Evolutionary conservation across 2,329 filamentous ascomycete genomes (phyloP), one percentile per base, ranked within the genome.

Genomic region (Trichophyton benhamiae): DNA sequence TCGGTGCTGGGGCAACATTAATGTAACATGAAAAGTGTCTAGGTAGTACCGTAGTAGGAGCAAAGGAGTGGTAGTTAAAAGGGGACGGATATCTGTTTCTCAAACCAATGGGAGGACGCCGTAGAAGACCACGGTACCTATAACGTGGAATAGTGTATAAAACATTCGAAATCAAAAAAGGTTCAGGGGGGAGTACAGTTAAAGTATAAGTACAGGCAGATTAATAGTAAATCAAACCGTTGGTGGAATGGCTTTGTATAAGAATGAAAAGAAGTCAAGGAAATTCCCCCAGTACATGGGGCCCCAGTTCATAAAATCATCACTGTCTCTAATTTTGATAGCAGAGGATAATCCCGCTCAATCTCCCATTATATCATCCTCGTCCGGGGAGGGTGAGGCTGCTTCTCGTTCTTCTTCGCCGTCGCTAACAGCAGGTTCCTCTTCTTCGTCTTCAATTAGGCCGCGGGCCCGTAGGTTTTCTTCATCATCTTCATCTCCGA

Each of bases 311-410:
- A 25, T 53, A 63, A 62, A 58, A 25, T 58, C 55, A 41, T 58
- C 55, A 58, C 20, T 13, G 36, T 17, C 38, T 42, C 30, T 42
- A 58, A 11, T 58, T 41, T 57, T 20, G 55, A 41, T 42, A 30
- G 9, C 33, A 22, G n/a, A 11, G 41, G 41, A 17, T n/a, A n/a
- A 27, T 22, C 17, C 46, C 57, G 62, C 64, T 68, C 66, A 77
- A 65, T 76, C 74, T 48, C 74, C 73, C 74, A 77, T 77, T 55
- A 76, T 70, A 66, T 76, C 75, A 65, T 75, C 33, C 3, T 38
- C 72, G 55, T 72, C 69, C 57, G 71, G 69, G 11, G 67, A 65
- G 3, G 60, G 62, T 15, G 60, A 61, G 41, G 61, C 58, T n/a
- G 61, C 60, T 46, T 61, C 46, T 44, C 57, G 60, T n/a, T 62